Evolutionary conservation across 2,329 filamentous ascomycete genomes (phyloP).

Genomic region (Sporothrix luriei): DNA sequence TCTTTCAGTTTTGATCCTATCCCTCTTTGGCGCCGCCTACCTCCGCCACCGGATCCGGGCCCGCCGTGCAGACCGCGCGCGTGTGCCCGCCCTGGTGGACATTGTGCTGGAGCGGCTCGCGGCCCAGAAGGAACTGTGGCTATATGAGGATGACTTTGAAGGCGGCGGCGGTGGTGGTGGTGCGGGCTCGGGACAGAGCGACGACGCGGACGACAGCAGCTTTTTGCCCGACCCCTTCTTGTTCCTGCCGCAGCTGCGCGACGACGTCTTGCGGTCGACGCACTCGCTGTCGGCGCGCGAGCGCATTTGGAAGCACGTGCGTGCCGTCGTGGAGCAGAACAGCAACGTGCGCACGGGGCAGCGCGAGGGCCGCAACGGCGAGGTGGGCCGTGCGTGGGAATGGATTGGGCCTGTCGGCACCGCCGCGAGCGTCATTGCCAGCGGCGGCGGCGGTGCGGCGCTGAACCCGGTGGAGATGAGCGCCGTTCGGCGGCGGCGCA

Average conservation of each 20-base stretch:
- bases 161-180: neutral
- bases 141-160: constrained; percentile 49
- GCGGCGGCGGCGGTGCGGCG: constrained; percentile 42
- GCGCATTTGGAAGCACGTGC: constrained; percentile 80
- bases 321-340: constrained; percentile 86
- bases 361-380: constrained; percentile 67
- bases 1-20: constrained; percentile 67
- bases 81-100: constrained; percentile 80
- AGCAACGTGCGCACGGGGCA: constrained; percentile 80
- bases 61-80: constrained; percentile 65
- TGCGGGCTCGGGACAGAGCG: neutral
- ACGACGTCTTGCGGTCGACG: constrained; percentile 83
- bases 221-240: constrained; percentile 68
- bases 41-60: constrained; percentile 64
- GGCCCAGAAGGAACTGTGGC: constrained; percentile 76
- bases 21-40: constrained; percentile 60
- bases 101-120: constrained; percentile 82
- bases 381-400: constrained; percentile 68
- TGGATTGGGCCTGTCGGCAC: constrained; percentile 65
- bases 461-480: constrained; percentile 26
- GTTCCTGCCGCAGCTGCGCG: constrained; percentile 83
- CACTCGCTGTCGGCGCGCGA: constrained; percentile 76
- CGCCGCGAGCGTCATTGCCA: constrained; percentile 38
- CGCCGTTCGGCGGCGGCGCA: constrained; percentile 51
- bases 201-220: constrained; percentile 60